These are phyloP conservation scores for Aspergillus cavernicola DNA, from an alignment of 495 filamentous ascomycete species.

Conservation along the genomic window DNA sequence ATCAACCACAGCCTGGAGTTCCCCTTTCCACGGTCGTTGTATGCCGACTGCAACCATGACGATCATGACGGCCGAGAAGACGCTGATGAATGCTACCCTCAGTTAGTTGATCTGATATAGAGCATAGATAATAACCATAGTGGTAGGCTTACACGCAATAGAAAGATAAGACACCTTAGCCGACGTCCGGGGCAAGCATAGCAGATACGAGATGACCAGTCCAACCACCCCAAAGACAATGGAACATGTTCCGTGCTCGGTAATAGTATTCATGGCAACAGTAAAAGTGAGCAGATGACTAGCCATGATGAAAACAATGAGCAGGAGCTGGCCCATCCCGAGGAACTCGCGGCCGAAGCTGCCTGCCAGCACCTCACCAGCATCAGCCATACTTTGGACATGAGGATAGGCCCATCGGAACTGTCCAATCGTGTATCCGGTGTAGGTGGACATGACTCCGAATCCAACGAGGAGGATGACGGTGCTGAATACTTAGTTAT, in stretches of 20 bases:
- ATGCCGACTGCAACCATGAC: constrained; percentile 69
- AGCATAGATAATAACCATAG: no score
- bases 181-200: constrained; percentile 63
- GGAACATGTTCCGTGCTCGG: constrained; percentile 60
- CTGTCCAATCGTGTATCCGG: constrained; percentile 71
- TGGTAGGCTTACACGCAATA: constrained; percentile 51
- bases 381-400: constrained; percentile 70
- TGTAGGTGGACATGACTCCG: constrained; percentile 70
- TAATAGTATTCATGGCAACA: constrained; percentile 66
- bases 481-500: no score
- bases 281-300: constrained; percentile 72
- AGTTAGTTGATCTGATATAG: neutral
- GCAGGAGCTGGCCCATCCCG: constrained; percentile 55
- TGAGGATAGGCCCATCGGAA: constrained; percentile 52
- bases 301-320: constrained; percentile 67
- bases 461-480: constrained; percentile 60
- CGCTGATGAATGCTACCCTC: constrained; percentile 29
- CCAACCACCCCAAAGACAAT: constrained; percentile 65
- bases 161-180: constrained; percentile 58
- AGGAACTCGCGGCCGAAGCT: constrained; percentile 59
- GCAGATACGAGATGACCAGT: constrained; percentile 55
- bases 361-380: constrained; percentile 62
- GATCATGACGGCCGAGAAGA: constrained; percentile 51
- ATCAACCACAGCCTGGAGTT: constrained; percentile 28
- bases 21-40: constrained; percentile 28